A percentile compares a stretch with the other conserved stretches of the same genome.
Conservation (phyloP, 495 filamentous ascomycete species). For the Bryoglossum gracile region DNA sequence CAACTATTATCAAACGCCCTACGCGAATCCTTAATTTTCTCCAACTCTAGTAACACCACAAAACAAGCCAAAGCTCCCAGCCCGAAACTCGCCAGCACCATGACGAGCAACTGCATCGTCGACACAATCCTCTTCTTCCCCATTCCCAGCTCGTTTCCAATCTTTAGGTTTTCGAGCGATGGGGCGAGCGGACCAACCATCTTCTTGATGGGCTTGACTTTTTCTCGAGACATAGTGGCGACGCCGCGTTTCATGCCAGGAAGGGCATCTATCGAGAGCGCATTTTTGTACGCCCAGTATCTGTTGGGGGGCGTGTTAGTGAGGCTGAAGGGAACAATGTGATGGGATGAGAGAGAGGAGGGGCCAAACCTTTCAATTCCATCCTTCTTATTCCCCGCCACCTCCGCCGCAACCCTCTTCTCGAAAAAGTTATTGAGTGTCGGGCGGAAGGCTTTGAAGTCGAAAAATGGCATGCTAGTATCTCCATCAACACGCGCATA, state of each 20-base stretch:
- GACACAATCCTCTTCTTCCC: no score
- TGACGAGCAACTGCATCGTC: neutral
- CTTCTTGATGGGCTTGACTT: slow-evolving; percentile 43
- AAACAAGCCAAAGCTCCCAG: neutral
- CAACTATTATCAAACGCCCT: neutral
- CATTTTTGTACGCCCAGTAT: slow-evolving; percentile 52
- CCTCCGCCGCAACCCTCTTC: slow-evolving; percentile 35
- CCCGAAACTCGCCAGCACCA: slow-evolving; percentile 6
- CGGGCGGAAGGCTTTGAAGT: slow-evolving; percentile 41
- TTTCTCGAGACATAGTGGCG: slow-evolving; percentile 32
- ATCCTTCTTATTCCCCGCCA: slow-evolving; percentile 38
- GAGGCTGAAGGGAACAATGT: neutral
- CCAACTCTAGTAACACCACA: neutral
- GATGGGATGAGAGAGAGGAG: neutral
- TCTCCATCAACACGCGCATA: no score
- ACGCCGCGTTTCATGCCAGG: slow-evolving; percentile 40
- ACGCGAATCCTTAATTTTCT: neutral
- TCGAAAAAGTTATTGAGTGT: slow-evolving; percentile 41
- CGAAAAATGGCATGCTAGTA: slow-evolving; percentile 44
- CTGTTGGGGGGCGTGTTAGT: slow-evolving; percentile 21
- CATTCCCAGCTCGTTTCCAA: no score
- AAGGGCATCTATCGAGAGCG: slow-evolving; percentile 46
- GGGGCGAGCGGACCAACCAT: slow-evolving; percentile 34
- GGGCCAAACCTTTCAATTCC: slow-evolving; percentile 37
- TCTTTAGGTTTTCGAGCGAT: neutral